Conservation (phyloP, 805 yeast genomes). For the Yarrowia sp. region DNA sequence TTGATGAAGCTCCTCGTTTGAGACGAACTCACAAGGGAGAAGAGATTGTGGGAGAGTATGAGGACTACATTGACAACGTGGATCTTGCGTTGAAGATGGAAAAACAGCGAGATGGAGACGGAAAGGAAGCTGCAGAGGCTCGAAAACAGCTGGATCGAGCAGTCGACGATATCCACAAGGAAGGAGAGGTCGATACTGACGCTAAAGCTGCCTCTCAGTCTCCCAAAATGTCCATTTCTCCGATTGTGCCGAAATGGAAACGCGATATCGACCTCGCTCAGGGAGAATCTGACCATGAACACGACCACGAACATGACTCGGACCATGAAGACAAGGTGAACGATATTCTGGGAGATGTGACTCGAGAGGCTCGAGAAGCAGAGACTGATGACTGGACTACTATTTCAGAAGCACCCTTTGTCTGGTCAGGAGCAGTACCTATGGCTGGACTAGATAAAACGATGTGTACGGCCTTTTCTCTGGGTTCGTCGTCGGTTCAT, state of each 20-base stretch:
- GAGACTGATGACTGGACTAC: constrained; percentile 30
- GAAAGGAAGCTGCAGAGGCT: constrained; percentile 28
- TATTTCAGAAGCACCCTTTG: background rate
- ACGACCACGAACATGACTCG: background rate
- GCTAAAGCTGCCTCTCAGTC: background rate
- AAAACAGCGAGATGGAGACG: constrained; percentile 17
- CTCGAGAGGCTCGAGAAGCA: constrained; percentile 10
- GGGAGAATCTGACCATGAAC: background rate
- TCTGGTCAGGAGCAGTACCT: constrained; percentile 7
- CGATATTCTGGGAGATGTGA: constrained; percentile 26
- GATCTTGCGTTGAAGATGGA: constrained; percentile 6
- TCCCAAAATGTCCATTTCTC: background rate
- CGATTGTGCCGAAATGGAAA: background rate
- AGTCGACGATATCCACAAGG: background rate
- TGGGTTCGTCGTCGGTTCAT: constrained; percentile 35
- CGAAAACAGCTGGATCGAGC: background rate
- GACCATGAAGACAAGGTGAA: constrained; percentile 28
- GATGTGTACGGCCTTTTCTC: constrained; percentile 38
- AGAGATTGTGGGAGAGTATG: constrained; percentile 63
- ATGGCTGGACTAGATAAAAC: background rate
- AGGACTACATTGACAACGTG: constrained; percentile 31
- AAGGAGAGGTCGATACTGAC: background rate
- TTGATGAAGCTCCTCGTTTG: constrained; percentile 58
- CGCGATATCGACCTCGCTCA: background rate
- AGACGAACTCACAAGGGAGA: constrained; percentile 87